Base-by-base conservation (phyloP, 2,329 filamentous ascomycete genomes). In the Cladophialophora chaetospira region DNA sequence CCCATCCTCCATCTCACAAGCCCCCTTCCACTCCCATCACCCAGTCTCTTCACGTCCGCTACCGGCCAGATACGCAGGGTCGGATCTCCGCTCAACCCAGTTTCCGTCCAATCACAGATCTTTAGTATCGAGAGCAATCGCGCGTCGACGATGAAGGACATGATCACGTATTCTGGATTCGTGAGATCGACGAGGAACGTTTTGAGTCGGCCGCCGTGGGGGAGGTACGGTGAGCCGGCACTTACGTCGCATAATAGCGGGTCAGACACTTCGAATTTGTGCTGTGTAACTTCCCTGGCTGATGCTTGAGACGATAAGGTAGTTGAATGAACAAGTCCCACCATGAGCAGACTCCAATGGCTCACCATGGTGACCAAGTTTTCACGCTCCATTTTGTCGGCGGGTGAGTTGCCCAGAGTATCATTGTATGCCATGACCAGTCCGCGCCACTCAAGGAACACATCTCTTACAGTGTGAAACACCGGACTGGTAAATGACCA, bases 31-130 rank as follows among this genome's bases (percentile, higher is more conserved):
- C 23, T 44, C 42, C 23, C 42, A 3, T 44, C 42, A 9, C 26
- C 42, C n/a, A 44, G 10, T 15, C 21, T 28, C 42, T 13, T 44
- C 42, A 44, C 23, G 23, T 44, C 42, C 11, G 21, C 42, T 1
- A 44, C 13, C 6, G 23, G 42, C 42, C 42, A 44, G 42, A 44
- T 26, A 6, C 42, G 4, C 4, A 44, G 42, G 11, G 4, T 44
- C 15, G 49, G 35, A 28, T 52, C 36, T 23, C 25, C 10, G 11
- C 25, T 8, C 25, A 44, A 9, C 9, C 35, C 49, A 13, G 17
- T 17, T 13, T 44, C 49, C 10, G 33, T 42, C 36, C 35, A 52
- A 26, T 44, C 49, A 43, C 49, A 52, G 13, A 44, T 42, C 36
- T 52, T 36, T 9, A 44, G n/a, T 8, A 52, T 15, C 4, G 35